Percentiles rank a stretch among this genome's conserved stretches.
Conservation (phyloP, 768 basidiomycete species). For the Lactifluus subvellereus region DNA sequence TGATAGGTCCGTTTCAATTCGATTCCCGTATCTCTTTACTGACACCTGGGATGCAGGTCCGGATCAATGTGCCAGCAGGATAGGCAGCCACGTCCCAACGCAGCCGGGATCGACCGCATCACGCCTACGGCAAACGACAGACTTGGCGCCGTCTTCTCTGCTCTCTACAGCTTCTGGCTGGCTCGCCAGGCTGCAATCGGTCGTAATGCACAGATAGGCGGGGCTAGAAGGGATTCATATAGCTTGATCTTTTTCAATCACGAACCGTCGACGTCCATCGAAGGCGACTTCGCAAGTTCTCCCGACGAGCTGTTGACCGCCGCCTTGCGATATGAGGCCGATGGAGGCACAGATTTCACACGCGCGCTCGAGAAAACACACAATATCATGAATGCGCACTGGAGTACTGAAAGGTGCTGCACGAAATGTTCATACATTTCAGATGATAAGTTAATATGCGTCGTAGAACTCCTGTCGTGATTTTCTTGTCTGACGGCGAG, state of each 20-base stretch:
- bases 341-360: slow-evolving; percentile 41
- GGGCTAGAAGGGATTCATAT: slow-evolving; percentile 46
- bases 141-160: slow-evolving; percentile 52
- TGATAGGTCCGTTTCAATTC: slow-evolving; percentile 42
- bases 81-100: slow-evolving; percentile 39
- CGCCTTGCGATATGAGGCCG: slow-evolving; percentile 33
- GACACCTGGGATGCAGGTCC: slow-evolving; percentile 36
- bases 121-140: slow-evolving; percentile 38
- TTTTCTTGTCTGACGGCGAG: slow-evolving; percentile 57
- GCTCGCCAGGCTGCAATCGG: slow-evolving; percentile 41
- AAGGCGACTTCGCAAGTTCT: slow-evolving; percentile 42
- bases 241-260: slow-evolving; percentile 48
- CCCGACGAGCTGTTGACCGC: slow-evolving; percentile 40
- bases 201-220: slow-evolving; percentile 25
- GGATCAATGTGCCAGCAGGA: slow-evolving; percentile 44
- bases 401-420: slow-evolving; percentile 46
- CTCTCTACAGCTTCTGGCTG: slow-evolving; percentile 51
- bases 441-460: slow-evolving; percentile 13
- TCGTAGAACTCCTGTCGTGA: slow-evolving; percentile 43
- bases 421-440: not conserved
- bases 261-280: slow-evolving; percentile 27
- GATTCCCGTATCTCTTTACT: slow-evolving; percentile 26
- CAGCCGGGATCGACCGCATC: slow-evolving; percentile 39
- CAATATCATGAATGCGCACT: slow-evolving; percentile 38
- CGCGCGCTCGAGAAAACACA: slow-evolving; percentile 37